These are phyloP conservation scores for Gardenia jasminoides DNA, from an alignment of 257 asterid species.

Conservation along the genomic window DNA sequence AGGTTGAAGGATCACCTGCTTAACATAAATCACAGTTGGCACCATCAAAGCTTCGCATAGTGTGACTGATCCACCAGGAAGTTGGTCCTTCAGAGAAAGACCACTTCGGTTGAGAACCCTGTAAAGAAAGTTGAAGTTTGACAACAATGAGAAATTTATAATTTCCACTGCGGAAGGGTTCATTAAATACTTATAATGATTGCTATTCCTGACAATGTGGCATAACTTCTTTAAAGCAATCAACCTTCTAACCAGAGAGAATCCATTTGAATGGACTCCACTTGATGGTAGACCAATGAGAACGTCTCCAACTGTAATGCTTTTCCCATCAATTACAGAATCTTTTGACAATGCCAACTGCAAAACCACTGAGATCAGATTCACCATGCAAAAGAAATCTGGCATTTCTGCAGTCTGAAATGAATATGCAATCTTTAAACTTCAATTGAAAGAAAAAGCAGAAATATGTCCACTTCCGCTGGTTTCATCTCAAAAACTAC, in stretches of 20 bases:
- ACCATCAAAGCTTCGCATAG: slow-evolving; percentile 91
- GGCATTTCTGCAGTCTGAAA: slow-evolving; percentile 99
- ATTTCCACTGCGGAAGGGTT: not conserved
- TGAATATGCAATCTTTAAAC: slow-evolving; percentile 14
- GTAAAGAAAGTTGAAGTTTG: not conserved
- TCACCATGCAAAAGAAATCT: slow-evolving; percentile 84
- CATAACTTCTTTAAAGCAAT: not conserved
- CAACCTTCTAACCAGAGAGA: slow-evolving; percentile 91
- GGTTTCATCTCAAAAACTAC: not conserved
- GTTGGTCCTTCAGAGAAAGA: slow-evolving; percentile 60
- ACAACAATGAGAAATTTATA: too few species aligned
- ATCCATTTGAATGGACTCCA: slow-evolving; percentile 96
- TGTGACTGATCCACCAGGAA: slow-evolving; percentile 63
- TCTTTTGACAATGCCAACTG: slow-evolving; percentile 84
- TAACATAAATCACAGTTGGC: slow-evolving; percentile 83
- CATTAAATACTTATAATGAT: not conserved
- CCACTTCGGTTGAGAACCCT: slow-evolving; percentile 82
- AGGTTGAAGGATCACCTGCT: slow-evolving; percentile 54
- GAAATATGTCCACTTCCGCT: not conserved
- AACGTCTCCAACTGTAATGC: slow-evolving; percentile 65
- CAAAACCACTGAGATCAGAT: slow-evolving; percentile 92
- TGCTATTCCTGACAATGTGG: not conserved
- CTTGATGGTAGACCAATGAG: slow-evolving; percentile 93
- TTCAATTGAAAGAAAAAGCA: not conserved
- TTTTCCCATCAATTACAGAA: slow-evolving; percentile 77